These are phyloP conservation scores for Serpula lacrymans DNA, from an alignment of 768 basidiomycete species.

Conservation along the genomic window DNA sequence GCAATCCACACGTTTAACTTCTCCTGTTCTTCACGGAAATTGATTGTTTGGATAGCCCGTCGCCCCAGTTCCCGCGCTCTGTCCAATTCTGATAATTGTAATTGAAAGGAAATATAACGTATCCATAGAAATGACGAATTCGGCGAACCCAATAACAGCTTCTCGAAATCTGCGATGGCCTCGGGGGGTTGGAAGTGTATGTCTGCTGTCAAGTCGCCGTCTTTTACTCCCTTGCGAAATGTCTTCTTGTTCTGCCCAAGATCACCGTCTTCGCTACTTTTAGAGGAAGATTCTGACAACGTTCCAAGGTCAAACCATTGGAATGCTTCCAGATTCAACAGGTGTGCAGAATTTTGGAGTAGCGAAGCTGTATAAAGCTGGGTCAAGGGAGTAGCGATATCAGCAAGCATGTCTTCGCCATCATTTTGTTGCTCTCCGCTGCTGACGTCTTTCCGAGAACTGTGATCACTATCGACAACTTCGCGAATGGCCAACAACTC, in stretches of 20 bases:
- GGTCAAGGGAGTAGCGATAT: slow-evolving; percentile 34
- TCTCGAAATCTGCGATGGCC: slow-evolving; percentile 93
- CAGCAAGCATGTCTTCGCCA: slow-evolving; percentile 44
- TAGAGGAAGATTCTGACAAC: slow-evolving; percentile 40
- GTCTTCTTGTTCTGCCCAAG: slow-evolving; percentile 53
- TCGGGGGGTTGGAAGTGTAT: slow-evolving; percentile 84
- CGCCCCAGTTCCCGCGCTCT: slow-evolving; percentile 88
- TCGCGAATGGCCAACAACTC: slow-evolving; percentile 24
- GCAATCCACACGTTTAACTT: slow-evolving; percentile 98
- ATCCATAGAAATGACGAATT: slow-evolving; percentile 99
- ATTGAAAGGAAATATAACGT: slow-evolving; percentile 98
- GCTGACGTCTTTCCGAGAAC: too few species aligned
- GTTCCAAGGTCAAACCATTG: slow-evolving; percentile 57
- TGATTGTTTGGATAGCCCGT: slow-evolving; percentile 83
- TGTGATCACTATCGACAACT: slow-evolving; percentile 12
- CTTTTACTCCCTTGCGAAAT: slow-evolving; percentile 66
- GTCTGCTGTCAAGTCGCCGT: slow-evolving; percentile 81
- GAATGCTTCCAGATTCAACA: slow-evolving; percentile 63
- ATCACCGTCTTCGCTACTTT: slow-evolving; percentile 25
- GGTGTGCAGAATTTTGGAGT: slow-evolving; percentile 21
- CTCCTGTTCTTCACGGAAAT: slow-evolving; percentile 94
- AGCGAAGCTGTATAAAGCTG: neutral
- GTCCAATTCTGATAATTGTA: slow-evolving; percentile 94
- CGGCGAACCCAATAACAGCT: slow-evolving; percentile 87
- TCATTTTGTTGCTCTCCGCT: slow-evolving; percentile 27